A percentile compares a stretch with the other conserved stretches of the same genome.
Conservation (phyloP, 192 early-diverging fungal species). For the Paraglomus brasilianum region DNA sequence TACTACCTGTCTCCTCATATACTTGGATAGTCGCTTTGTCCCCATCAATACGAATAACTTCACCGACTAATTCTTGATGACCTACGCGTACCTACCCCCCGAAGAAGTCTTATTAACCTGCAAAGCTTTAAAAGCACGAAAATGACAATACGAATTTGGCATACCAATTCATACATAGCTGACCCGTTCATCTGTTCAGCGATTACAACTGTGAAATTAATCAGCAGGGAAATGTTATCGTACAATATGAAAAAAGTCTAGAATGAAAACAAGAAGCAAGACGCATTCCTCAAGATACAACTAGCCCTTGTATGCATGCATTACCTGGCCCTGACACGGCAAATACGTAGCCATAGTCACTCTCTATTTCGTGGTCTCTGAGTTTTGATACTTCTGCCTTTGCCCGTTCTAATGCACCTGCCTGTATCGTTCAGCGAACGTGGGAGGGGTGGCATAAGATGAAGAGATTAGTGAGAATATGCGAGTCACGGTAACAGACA, state of each 20-base stretch:
- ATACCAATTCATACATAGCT: slow-evolving; percentile 97
- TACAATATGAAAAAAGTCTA: slow-evolving; percentile 14
- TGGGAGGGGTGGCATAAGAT: no score
- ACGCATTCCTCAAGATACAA: background rate
- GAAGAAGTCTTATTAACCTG: background rate
- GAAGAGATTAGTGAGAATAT: no score
- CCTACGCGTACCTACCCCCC: slow-evolving; percentile 88
- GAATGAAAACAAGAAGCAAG: background rate
- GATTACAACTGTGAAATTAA: slow-evolving; percentile 77
- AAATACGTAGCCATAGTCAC: slow-evolving; percentile 87
- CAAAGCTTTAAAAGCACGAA: background rate
- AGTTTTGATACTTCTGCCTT: slow-evolving; percentile 79
- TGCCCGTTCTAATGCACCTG: slow-evolving; percentile 90
- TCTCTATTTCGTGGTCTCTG: slow-evolving; percentile 82
- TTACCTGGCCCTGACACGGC: slow-evolving; percentile 98
- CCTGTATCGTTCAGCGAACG: slow-evolving; percentile 45
- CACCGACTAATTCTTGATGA: slow-evolving; percentile 95
- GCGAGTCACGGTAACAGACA: no score
- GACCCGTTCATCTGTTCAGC: slow-evolving; percentile 97
- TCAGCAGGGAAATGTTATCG: background rate
- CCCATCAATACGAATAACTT: slow-evolving; percentile 99
- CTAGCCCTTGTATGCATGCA: slow-evolving; percentile 1
- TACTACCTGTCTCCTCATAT: slow-evolving; percentile 96
- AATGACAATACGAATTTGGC: slow-evolving; percentile 17
- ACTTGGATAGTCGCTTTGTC: slow-evolving; percentile 99